These are phyloP conservation scores for Mangifera indica DNA, from an alignment of 345 rosid species.

Conservation along the genomic window DNA sequence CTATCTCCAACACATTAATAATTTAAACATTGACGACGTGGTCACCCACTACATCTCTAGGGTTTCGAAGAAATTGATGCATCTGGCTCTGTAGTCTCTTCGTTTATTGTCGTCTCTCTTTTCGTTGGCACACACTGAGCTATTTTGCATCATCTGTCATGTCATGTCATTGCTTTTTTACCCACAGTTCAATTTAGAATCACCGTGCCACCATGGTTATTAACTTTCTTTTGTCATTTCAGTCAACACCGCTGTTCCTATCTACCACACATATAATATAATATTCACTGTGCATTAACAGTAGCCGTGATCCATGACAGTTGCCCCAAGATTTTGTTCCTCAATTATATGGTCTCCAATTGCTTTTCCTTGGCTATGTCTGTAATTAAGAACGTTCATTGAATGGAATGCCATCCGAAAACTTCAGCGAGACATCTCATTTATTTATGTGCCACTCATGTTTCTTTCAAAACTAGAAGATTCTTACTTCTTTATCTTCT, in stretches of 20 bases:
- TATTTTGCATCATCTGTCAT: constrained; percentile 1
- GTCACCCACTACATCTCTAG: background rate
- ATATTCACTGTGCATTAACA: background rate
- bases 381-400: too few relatives aligned
- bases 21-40: background rate
- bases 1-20: background rate
- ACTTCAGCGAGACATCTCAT: too few relatives aligned
- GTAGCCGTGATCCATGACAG: background rate
- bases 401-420: too few relatives aligned
- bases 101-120: too few relatives aligned
- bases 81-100: too few relatives aligned
- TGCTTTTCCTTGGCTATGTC: too few relatives aligned
- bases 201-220: background rate
- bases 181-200: background rate
- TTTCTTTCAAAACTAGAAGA: too few relatives aligned
- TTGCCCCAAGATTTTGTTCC: background rate
- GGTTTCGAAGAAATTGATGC: background rate
- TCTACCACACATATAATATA: background rate
- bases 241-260: background rate
- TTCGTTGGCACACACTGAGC: background rate
- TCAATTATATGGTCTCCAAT: too few relatives aligned
- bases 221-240: background rate
- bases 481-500: too few relatives aligned
- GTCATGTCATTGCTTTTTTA: background rate
- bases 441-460: too few relatives aligned